A percentile compares a stretch with the other conserved stretches of the same genome.
phyloP scores from a whole-genome alignment of 257 asterid species.

The Jaltomata sinuosa region DNA sequence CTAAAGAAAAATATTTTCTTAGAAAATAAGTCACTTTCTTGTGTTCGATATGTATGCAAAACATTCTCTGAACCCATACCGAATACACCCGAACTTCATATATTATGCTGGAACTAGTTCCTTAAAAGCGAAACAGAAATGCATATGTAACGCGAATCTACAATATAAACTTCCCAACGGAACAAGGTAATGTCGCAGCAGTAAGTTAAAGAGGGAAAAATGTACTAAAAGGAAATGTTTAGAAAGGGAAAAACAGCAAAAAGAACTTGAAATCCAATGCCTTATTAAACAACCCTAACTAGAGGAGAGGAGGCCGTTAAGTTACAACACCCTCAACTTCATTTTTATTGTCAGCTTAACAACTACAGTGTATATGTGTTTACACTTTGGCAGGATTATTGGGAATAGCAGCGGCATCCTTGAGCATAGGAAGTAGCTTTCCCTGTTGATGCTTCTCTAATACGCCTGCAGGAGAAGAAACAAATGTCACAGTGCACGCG shows the following conservation, averaged over 20 bases:
- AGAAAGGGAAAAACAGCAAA: background rate
- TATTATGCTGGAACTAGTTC: no score
- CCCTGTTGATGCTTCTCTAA: constrained; percentile 46
- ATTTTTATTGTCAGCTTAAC: background rate
- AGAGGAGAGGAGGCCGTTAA: background rate
- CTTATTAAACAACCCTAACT: background rate
- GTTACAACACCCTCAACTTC: background rate
- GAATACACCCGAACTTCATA: no score
- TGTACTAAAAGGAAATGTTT: background rate
- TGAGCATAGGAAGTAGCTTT: constrained; percentile 51
- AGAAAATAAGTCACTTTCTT: no score
- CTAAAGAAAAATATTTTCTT: no score
- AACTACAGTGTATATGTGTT: background rate
- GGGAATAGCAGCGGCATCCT: constrained; percentile 49
- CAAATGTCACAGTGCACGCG: background rate
- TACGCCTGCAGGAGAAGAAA: constrained; percentile 20
- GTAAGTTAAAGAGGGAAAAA: background rate
- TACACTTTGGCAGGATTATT: constrained; percentile 22
- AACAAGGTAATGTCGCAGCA: background rate
- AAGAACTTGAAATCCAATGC: background rate
- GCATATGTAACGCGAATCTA: background rate
- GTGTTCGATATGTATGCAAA: no score
- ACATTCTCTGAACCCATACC: no score
- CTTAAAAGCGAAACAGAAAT: background rate
- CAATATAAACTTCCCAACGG: background rate